Base-by-base conservation (phyloP, 495 filamentous ascomycete genomes). In the Hyphodiscus hymeniophilus region DNA sequence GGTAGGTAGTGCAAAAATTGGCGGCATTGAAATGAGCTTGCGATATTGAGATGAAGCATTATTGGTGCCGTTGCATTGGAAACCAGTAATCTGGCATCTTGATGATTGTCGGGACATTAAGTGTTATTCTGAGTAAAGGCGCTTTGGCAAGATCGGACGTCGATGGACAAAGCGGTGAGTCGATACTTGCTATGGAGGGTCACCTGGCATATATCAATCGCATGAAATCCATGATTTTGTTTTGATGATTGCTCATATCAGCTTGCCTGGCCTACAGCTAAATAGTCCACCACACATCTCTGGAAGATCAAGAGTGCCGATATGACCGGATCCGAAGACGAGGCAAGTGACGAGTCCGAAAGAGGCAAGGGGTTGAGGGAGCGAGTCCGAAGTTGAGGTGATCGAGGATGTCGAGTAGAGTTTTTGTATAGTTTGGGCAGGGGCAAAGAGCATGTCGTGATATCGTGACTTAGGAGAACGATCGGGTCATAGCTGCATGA, bases 401-500 rank as follows among this genome's bases (percentile, higher is more conserved):
- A 39, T 51, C 35, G 32, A 56, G 50, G 42, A 35, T 45, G 31
- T 39, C 34, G 45, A 49, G 45, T 22, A 41, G 47, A 38, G 32
- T 23, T 33, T 47, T 22, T 16, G 21, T 21, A 18, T 36, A 17
- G 20, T 39, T 17, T 5, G 12, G 31, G 28, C 30, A 31, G 13
- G 33, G 33, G 44, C 40, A 47, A 47, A 36, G 51, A 51, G 39
- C 43, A 44, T 44, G 39, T 56, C 42, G 48, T 52, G 43, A 52
- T 52, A 28, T 54, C 49, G 56, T 59, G 46, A 59, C 52, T 56
- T 55, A 50, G 18, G 51, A 49, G 47, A 48, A 47, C 23, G 53
- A 48, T 54, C 50, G 33, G 57, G 54, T 60, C 57, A 57, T 60
- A 60, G 51, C 51, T 51, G 55, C 56, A 53, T 57, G 54, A 45